These are phyloP conservation scores for Cyberlindnera galapagoensis DNA, from an alignment of 805 yeast species.

Conservation along the genomic window DNA sequence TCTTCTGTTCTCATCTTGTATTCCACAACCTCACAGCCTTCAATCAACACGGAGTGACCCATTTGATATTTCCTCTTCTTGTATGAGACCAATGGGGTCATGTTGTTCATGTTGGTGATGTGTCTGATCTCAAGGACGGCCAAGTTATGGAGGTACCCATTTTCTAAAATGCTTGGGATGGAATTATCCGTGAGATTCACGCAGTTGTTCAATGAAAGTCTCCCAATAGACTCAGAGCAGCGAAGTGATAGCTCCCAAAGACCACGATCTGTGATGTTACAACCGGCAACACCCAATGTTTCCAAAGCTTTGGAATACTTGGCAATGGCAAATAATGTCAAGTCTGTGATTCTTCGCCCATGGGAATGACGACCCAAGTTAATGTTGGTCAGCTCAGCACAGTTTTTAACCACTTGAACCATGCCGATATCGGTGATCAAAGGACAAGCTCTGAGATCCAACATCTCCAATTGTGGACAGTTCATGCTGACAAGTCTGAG, in stretches of 20 bases:
- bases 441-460: constrained; percentile 85
- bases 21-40: constrained; percentile 70
- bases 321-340: constrained; percentile 50
- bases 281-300: constrained; percentile 88
- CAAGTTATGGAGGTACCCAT: constrained; percentile 48
- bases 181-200: constrained; percentile 49
- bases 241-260: constrained; percentile 72
- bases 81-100: constrained; percentile 63
- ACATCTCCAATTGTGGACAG: constrained; percentile 52
- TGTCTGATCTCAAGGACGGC: constrained; percentile 75
- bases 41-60: constrained; percentile 47
- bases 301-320: constrained; percentile 40
- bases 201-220: constrained; percentile 76
- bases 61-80: constrained; percentile 33
- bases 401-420: constrained; percentile 54
- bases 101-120: constrained; percentile 46
- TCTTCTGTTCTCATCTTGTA: constrained; percentile 55
- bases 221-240: constrained; percentile 43
- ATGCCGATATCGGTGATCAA: constrained; percentile 70
- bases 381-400: constrained; percentile 49
- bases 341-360: constrained; percentile 65
- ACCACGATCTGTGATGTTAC: constrained; percentile 67
- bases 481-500: constrained; percentile 43
- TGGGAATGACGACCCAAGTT: constrained; percentile 76
- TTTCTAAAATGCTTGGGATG: constrained; percentile 40